Conservation (phyloP, 257 asterid species). For the Gentiana macrophylla region DNA sequence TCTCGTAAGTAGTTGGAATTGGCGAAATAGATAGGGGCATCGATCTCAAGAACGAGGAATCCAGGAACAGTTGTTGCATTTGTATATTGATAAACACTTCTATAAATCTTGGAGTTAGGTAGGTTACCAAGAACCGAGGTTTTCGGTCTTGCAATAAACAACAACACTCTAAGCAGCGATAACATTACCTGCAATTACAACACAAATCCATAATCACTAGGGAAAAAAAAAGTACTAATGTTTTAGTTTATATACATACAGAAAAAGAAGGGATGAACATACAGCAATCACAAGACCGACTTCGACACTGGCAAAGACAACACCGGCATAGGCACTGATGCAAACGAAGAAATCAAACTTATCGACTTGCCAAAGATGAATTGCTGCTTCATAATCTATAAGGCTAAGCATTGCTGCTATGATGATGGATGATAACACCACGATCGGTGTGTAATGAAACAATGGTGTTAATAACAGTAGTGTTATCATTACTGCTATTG, state of each 20-base stretch:
- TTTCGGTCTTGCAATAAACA: constrained; percentile 84
- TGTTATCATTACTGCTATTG: constrained; percentile 76
- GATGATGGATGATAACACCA: constrained; percentile 76
- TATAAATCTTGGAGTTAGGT: constrained; percentile 57
- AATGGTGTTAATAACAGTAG: constrained; percentile 67
- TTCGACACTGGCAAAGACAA: constrained; percentile 67
- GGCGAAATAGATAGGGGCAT: constrained; percentile 88
- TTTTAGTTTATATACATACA: too few species aligned
- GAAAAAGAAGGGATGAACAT: constrained; percentile 5
- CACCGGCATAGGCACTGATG: constrained; percentile 72
- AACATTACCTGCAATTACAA: constrained; percentile 44
- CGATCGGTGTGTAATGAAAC: constrained; percentile 84
- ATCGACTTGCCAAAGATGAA: constrained; percentile 79
- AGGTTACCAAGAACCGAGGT: constrained; percentile 73
- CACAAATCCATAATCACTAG: too few species aligned
- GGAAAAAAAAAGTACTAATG: not conserved
- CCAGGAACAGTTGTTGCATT: constrained; percentile 55
- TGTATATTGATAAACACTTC: constrained; percentile 74
- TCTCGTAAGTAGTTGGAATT: constrained; percentile 86
- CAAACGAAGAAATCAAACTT: constrained; percentile 87
- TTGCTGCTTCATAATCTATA: constrained; percentile 79
- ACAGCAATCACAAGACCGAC: constrained; percentile 78
- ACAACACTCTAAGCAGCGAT: constrained; percentile 56
- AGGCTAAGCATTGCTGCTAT: constrained; percentile 94
- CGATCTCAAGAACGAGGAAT: constrained; percentile 67